Evolutionary conservation across 352 stramenopile genomes (phyloP).

Genomic region (Globisporangium nodosum): DNA sequence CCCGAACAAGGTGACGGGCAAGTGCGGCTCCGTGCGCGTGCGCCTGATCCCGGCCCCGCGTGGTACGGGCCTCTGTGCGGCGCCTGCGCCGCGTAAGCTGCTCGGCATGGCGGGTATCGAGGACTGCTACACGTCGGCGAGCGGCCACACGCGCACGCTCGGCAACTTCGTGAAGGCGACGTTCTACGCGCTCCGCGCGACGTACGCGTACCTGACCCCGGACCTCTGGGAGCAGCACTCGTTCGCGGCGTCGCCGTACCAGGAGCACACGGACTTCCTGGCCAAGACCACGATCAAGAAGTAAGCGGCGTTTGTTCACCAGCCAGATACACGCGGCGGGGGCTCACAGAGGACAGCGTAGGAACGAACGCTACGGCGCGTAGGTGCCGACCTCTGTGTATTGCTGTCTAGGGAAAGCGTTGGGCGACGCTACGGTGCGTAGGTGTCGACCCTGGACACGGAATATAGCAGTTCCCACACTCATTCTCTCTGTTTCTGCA

Average conservation of each 20-base stretch:
- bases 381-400: slow-evolving; percentile 82
- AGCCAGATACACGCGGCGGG: slow-evolving; percentile 2
- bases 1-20: slow-evolving; percentile 98
- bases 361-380: slow-evolving; percentile 87
- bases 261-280: slow-evolving; percentile 99
- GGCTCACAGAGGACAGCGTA: slow-evolving; percentile 70
- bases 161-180: slow-evolving; percentile 99
- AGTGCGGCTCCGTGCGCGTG: slow-evolving; percentile 98
- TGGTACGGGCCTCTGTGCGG: slow-evolving; percentile 98
- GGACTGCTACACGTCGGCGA: slow-evolving; percentile 96
- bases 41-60: slow-evolving; percentile 98
- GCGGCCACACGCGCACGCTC: slow-evolving; percentile 98
- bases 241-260: slow-evolving; percentile 92
- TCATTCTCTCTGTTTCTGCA: neutral
- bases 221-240: slow-evolving; percentile 98
- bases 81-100: slow-evolving; percentile 98
- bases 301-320: slow-evolving; percentile 35
- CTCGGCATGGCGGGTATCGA: slow-evolving; percentile 98
- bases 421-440: slow-evolving; percentile 88
- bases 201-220: slow-evolving; percentile 98
- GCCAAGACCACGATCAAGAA: slow-evolving; percentile 94
- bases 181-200: slow-evolving; percentile 97
- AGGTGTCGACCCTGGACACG: slow-evolving; percentile 73
- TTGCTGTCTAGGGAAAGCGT: slow-evolving; percentile 65
- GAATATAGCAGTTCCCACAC: slow-evolving; percentile 28